Conservation (phyloP, 495 filamentous ascomycete species). For the Aspergillus panamensis region DNA sequence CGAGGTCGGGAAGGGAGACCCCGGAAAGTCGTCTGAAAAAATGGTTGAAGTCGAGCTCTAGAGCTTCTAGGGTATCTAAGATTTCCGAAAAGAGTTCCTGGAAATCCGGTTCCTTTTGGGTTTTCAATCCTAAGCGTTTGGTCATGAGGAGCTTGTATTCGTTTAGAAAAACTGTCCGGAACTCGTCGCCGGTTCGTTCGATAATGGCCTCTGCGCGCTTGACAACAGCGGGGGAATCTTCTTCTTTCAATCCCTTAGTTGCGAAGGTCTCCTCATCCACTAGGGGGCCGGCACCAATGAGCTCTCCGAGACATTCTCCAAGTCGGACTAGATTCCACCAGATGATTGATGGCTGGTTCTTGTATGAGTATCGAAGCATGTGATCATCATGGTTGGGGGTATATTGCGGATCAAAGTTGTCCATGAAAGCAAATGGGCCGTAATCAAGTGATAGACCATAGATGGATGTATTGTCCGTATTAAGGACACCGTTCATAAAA, state of each 20-base stretch:
- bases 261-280: slow-evolving; percentile 71
- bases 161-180: slow-evolving; percentile 74
- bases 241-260: slow-evolving; percentile 64
- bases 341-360: slow-evolving; percentile 90
- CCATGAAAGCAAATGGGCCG: slow-evolving; percentile 94
- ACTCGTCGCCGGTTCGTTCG: slow-evolving; percentile 72
- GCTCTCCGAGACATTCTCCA: slow-evolving; percentile 85
- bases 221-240: slow-evolving; percentile 62
- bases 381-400: slow-evolving; percentile 97
- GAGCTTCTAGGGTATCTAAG: slow-evolving; percentile 74
- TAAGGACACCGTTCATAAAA: slow-evolving; percentile 96
- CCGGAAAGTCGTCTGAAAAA: slow-evolving; percentile 76
- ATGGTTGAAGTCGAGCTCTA: slow-evolving; percentile 86
- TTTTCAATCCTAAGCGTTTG: slow-evolving; percentile 68
- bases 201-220: slow-evolving; percentile 81
- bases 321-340: slow-evolving; percentile 98
- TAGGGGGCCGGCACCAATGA: slow-evolving; percentile 66
- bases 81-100: slow-evolving; percentile 69
- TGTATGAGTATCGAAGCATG: slow-evolving; percentile 81
- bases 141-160: slow-evolving; percentile 87
- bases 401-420: slow-evolving; percentile 90
- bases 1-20: slow-evolving; percentile 54
- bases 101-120: slow-evolving; percentile 66
- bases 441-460: slow-evolving; percentile 88
- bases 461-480: slow-evolving; percentile 94